Percentiles rank a stretch among this genome's conserved stretches.
Evolutionary conservation across 2,329 filamentous ascomycete species (phyloP).

Genomic region (Ophiostoma himal-ulmi): DNA sequence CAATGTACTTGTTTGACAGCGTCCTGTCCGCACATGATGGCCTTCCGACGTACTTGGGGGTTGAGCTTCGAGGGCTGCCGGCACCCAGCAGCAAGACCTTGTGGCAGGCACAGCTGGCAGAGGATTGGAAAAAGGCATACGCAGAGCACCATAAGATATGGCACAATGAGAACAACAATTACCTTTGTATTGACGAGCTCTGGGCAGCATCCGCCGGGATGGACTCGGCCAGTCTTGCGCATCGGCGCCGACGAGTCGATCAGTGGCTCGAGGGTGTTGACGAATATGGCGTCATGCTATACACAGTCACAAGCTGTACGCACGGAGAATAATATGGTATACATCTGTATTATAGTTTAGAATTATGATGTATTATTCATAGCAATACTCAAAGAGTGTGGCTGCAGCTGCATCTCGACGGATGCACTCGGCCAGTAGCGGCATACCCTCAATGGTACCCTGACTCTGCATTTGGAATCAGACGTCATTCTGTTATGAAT

Average conservation of each 20-base stretch:
- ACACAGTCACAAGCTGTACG: conserved; percentile 43
- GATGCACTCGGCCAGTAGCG: not conserved
- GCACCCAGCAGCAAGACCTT: not conserved
- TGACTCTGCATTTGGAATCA: not conserved
- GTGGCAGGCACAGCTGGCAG: not conserved
- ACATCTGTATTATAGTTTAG: no score
- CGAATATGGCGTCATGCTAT: conserved; percentile 51
- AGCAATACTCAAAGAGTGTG: not conserved
- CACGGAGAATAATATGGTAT: conserved; percentile 28
- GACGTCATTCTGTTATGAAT: not conserved
- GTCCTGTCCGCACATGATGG: conserved; percentile 41
- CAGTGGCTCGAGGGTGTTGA: conserved; percentile 47
- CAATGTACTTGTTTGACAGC: conserved; percentile 50
- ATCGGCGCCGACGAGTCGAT: conserved; percentile 36
- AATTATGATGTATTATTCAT: no score
- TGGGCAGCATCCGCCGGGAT: conserved; percentile 39
- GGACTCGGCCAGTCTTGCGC: conserved; percentile 30
- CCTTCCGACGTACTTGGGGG: conserved; percentile 41
- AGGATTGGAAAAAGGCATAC: not conserved
- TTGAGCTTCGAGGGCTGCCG: not conserved
- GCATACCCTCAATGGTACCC: not conserved
- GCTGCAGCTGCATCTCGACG: not conserved
- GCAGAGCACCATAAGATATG: not conserved
- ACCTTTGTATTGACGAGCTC: conserved; percentile 43
- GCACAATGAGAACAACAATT: not conserved